phyloP scores from a whole-genome alignment of 2,329 filamentous ascomycete genomes.

The Hypoxylon sp. region DNA sequence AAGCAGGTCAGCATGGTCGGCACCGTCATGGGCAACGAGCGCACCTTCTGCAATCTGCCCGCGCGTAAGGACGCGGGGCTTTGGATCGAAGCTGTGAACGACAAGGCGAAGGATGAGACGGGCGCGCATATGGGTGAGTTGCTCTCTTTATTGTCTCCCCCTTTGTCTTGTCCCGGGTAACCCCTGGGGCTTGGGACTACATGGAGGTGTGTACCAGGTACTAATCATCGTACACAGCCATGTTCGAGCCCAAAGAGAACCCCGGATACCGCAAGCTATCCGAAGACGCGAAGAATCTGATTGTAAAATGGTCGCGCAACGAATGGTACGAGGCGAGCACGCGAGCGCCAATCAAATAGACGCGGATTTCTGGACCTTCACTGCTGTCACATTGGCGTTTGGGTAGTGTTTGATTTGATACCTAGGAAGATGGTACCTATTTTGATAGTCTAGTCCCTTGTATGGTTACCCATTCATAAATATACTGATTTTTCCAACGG shows the following conservation, averaged over 20 bases:
- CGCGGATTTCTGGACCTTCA: conserved; percentile 26
- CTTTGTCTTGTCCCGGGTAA: conserved; percentile 7
- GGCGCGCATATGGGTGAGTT: conserved; percentile 79
- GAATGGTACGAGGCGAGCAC: conserved; percentile 74
- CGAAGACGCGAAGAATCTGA: conserved; percentile 73
- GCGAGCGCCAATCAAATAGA: conserved; percentile 49
- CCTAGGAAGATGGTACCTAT: conserved; percentile 23
- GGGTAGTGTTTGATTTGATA: conserved; percentile 27
- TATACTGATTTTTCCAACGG: conserved; percentile 11
- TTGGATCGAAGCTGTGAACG: conserved; percentile 82
- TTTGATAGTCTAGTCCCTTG: conserved; percentile 19
- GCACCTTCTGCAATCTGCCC: conserved; percentile 91
- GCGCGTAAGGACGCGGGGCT: conserved; percentile 63
- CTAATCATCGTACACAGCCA: conserved; percentile 60
- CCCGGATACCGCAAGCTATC: conserved; percentile 77
- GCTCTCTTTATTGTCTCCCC: background rate
- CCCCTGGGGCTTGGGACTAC: background rate
- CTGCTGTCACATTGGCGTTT: conserved; percentile 14
- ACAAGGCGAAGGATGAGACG: conserved; percentile 82
- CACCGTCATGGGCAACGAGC: conserved; percentile 73
- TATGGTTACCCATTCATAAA: conserved; percentile 17
- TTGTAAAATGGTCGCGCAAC: conserved; percentile 73
- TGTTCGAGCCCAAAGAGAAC: conserved; percentile 81
- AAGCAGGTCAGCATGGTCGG: conserved; percentile 66
- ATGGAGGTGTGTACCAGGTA: background rate